phyloP scores from a whole-genome alignment of 768 basidiomycete species.

The Xerocomus brunneocitrinus region DNA sequence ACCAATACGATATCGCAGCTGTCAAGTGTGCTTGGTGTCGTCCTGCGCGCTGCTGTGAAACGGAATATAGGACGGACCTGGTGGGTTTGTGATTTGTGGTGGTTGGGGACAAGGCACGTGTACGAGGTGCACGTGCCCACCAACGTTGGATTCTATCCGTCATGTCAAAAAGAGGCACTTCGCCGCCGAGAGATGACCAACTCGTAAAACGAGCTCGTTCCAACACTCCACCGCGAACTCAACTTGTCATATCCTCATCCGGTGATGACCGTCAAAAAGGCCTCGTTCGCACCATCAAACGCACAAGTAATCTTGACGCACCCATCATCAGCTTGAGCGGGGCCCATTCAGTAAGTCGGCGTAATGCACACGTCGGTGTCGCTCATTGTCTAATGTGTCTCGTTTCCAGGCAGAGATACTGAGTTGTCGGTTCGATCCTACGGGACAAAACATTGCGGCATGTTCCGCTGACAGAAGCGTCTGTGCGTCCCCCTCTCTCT shows the following conservation, averaged over 20 bases:
- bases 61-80: conserved; percentile 5
- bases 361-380: background rate
- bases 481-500: conserved; percentile 51
- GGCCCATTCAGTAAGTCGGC: conserved; percentile 68
- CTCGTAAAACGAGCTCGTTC: conserved; percentile 62
- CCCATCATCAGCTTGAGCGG: conserved; percentile 91
- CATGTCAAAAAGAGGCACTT: conserved; percentile 72
- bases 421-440: conserved; percentile 90
- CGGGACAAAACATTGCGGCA: conserved; percentile 90
- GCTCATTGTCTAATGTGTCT: background rate
- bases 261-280: conserved; percentile 73
- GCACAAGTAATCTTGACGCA: conserved; percentile 90
- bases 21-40: conserved; percentile 24
- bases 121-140: background rate
- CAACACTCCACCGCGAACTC: conserved; percentile 50
- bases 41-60: conserved; percentile 10
- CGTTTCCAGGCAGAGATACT: conserved; percentile 70
- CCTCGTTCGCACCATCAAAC: conserved; percentile 77
- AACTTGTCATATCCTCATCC: conserved; percentile 73
- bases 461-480: conserved; percentile 87
- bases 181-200: conserved; percentile 48
- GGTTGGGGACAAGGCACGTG: background rate
- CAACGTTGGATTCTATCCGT: background rate
- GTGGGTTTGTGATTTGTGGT: background rate
- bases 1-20: conserved; percentile 7